Conservation (phyloP, 768 basidiomycete genomes). For the Psilocybe sp. region DNA sequence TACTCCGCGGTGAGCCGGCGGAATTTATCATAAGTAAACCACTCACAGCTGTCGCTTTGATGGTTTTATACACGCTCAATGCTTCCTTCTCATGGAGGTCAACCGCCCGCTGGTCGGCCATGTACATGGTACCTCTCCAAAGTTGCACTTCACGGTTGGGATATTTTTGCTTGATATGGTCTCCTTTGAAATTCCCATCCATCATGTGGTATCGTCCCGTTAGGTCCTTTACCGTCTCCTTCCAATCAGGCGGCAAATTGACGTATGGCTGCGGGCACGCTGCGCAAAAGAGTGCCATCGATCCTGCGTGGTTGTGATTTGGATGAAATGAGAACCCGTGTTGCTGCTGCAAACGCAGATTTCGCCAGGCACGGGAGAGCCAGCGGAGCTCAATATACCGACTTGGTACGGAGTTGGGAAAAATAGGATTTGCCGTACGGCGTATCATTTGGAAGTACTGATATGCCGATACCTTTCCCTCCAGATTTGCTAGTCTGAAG, state of each 20-base stretch:
- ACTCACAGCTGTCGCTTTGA: conserved; percentile 4
- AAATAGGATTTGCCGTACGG: conserved; percentile 11
- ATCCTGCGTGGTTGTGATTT: neutral
- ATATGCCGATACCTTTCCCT: conserved; percentile 16
- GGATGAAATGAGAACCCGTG: conserved; percentile 8
- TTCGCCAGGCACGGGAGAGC: conserved; percentile 10
- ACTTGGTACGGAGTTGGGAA: conserved; percentile 9
- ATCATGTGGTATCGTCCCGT: conserved; percentile 12
- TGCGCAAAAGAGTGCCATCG: conserved; percentile 16
- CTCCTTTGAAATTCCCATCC: conserved; percentile 26
- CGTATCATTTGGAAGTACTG: conserved; percentile 16
- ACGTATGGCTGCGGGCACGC: conserved; percentile 21
- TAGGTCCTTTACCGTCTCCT: conserved; percentile 6
- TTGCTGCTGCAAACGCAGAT: conserved; percentile 13
- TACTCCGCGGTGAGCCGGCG: too few species aligned
- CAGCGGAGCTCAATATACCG: conserved; percentile 14
- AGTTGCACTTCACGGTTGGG: conserved; percentile 21
- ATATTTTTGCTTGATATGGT: conserved; percentile 22
- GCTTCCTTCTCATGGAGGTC: conserved; percentile 22
- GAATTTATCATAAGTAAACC: too few species aligned
- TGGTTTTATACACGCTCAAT: neutral
- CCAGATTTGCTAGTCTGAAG: conserved; percentile 10
- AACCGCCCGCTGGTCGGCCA: conserved; percentile 9
- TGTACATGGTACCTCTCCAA: conserved; percentile 22
- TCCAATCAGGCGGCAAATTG: conserved; percentile 17